Evolutionary conservation across 768 basidiomycete genomes (phyloP).

Genomic region (Pisolithus orientalis): DNA sequence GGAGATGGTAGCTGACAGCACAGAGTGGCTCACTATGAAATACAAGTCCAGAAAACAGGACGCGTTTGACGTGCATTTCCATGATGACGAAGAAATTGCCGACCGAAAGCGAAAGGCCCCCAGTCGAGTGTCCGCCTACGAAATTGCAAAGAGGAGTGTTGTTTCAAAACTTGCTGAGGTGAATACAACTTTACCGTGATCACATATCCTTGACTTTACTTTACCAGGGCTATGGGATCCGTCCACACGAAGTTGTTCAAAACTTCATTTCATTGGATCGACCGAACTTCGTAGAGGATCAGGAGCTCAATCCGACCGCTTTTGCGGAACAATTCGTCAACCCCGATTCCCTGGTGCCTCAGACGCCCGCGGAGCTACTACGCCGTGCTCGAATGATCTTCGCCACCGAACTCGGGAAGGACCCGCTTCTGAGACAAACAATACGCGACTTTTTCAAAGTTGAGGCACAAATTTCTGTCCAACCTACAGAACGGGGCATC

Average conservation of each 20-base stretch:
- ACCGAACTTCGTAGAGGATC: constrained; percentile 72
- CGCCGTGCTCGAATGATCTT: constrained; percentile 76
- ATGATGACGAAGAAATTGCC: constrained; percentile 55
- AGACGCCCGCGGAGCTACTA: constrained; percentile 61
- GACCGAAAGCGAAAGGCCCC: constrained; percentile 73
- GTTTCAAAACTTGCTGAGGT: constrained; percentile 79
- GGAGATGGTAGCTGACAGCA: constrained; percentile 85
- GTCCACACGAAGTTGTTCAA: constrained; percentile 75
- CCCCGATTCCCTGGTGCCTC: constrained; percentile 52
- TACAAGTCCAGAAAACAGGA: constrained; percentile 71
- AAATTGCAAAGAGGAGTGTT: constrained; percentile 74
- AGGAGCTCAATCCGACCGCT: constrained; percentile 68
- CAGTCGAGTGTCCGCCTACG: constrained; percentile 78
- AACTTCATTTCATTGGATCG: constrained; percentile 64
- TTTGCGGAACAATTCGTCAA: constrained; percentile 86
- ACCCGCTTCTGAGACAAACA: constrained; percentile 77
- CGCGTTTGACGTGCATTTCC: constrained; percentile 56
- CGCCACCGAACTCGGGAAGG: constrained; percentile 86
- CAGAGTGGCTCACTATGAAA: constrained; percentile 86
- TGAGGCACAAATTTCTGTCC: constrained; percentile 70
- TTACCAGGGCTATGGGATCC: constrained; percentile 75
- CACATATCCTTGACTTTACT: not conserved
- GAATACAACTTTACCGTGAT: constrained; percentile 15
- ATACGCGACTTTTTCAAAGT: constrained; percentile 71
- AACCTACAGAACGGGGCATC: constrained; percentile 83